phyloP scores from a whole-genome alignment of 768 basidiomycete species.

The Kwoniella europaea region DNA sequence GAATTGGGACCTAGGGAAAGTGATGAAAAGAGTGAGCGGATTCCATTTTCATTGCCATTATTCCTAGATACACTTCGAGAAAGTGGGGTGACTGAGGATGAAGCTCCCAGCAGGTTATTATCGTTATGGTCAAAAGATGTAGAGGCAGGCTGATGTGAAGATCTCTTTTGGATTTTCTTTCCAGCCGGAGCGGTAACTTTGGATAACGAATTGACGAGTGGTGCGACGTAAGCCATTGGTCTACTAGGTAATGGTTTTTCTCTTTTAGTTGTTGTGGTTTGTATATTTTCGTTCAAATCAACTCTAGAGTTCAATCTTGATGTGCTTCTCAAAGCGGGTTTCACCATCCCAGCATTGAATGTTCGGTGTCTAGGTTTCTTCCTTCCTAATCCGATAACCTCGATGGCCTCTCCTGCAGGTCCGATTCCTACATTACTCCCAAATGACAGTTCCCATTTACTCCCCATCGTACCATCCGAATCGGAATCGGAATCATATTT shows the following conservation, averaged over 20 bases:
- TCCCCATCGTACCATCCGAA: constrained; percentile 8
- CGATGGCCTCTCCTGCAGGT: constrained; percentile 49
- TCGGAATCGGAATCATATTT: constrained; percentile 6
- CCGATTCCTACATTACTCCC: constrained; percentile 38
- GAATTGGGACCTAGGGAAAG: constrained; percentile 21
- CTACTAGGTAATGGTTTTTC: constrained; percentile 48
- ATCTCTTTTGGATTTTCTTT: constrained; percentile 8
- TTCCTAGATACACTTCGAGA: not conserved
- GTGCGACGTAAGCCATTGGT: constrained; percentile 33
- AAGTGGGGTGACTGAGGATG: not conserved
- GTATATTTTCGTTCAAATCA: not conserved
- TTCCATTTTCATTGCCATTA: constrained; percentile 2
- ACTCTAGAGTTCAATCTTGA: constrained; percentile 16
- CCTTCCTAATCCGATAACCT: constrained; percentile 46
- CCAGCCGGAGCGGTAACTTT: not conserved
- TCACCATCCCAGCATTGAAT: constrained; percentile 39
- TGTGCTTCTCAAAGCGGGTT: constrained; percentile 36
- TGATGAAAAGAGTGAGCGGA: constrained; percentile 35
- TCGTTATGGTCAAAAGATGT: not conserved
- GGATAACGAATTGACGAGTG: constrained; percentile 16
- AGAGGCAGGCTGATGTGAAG: constrained; percentile 20
- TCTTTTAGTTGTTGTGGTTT: not conserved
- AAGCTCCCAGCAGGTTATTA: not conserved
- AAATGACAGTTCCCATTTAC: constrained; percentile 37
- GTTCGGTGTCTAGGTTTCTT: constrained; percentile 49